Conservation (phyloP, 805 yeast genomes). For the Dipodascopsis uninucleata region DNA sequence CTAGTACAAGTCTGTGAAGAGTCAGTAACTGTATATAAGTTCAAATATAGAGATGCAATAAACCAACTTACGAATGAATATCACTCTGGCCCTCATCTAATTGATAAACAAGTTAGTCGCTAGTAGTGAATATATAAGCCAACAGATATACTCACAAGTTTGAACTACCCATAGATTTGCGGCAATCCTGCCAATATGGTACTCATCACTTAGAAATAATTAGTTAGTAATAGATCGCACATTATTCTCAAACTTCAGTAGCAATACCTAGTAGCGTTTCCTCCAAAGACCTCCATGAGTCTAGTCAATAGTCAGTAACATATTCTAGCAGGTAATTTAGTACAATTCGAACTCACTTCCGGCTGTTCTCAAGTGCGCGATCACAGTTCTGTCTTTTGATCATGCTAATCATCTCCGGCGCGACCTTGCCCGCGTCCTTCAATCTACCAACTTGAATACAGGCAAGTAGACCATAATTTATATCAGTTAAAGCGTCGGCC, state of each 20-base stretch:
- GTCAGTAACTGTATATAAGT: neutral
- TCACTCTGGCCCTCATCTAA: slow-evolving; percentile 43
- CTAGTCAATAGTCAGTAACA: slow-evolving; percentile 2
- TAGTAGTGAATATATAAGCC: neutral
- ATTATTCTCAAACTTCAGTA: neutral
- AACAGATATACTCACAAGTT: slow-evolving; percentile 34
- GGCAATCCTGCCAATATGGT: slow-evolving; percentile 43
- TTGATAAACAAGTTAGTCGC: neutral
- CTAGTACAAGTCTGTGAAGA: slow-evolving; percentile 29
- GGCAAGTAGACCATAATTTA: slow-evolving; percentile 40
- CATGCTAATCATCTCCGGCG: slow-evolving; percentile 46
- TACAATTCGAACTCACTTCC: slow-evolving; percentile 28
- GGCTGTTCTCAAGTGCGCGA: slow-evolving; percentile 39
- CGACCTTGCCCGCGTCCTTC: slow-evolving; percentile 38
- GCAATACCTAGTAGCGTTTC: slow-evolving; percentile 37
- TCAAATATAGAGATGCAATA: neutral
- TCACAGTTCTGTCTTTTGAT: slow-evolving; percentile 45
- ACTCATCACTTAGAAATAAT: slow-evolving; percentile 38
- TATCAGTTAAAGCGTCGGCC: slow-evolving; percentile 44
- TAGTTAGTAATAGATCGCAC: neutral
- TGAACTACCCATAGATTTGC: slow-evolving; percentile 44
- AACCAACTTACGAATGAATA: slow-evolving; percentile 40
- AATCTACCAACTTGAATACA: slow-evolving; percentile 43
- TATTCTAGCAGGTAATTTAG: neutral
- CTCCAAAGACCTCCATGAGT: slow-evolving; percentile 45